These are phyloP conservation scores for Alternaria conjuncta DNA, from an alignment of 2,329 filamentous ascomycete genomes.

Conservation along the genomic window DNA sequence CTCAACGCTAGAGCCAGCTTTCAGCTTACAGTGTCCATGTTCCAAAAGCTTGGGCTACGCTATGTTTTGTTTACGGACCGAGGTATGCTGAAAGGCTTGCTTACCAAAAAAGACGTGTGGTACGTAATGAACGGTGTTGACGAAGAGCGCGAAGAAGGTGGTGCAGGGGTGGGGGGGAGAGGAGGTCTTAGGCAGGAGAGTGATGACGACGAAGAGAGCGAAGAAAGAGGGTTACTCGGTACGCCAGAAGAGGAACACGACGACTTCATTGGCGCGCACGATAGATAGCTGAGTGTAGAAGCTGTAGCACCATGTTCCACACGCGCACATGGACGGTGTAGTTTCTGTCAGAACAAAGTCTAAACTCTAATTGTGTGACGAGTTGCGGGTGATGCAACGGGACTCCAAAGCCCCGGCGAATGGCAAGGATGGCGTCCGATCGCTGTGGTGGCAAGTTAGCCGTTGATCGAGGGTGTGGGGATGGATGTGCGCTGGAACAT, in stretches of 20 bases:
- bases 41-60: slow-evolving; percentile 89
- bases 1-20: slow-evolving; percentile 77
- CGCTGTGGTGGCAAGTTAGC: slow-evolving; percentile 6
- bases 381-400: slow-evolving; percentile 1
- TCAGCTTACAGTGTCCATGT: slow-evolving; percentile 88
- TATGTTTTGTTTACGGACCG: slow-evolving; percentile 88
- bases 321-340: background rate
- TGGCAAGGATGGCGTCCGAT: background rate
- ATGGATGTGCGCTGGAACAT: background rate
- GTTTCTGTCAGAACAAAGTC: background rate
- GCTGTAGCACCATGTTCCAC: slow-evolving; percentile 3
- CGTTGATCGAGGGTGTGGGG: slow-evolving; percentile 1
- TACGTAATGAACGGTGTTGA: slow-evolving; percentile 75
- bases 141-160: slow-evolving; percentile 39
- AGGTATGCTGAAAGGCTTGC: slow-evolving; percentile 79
- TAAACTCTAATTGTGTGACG: background rate
- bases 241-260: slow-evolving; percentile 31
- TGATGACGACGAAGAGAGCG: slow-evolving; percentile 38
- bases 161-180: slow-evolving; percentile 45
- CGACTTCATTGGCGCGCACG: slow-evolving; percentile 21
- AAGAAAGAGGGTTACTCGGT: slow-evolving; percentile 50
- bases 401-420: slow-evolving; percentile 1
- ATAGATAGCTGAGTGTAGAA: slow-evolving; percentile 9
- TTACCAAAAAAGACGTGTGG: slow-evolving; percentile 99
- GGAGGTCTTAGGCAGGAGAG: slow-evolving; percentile 46